A percentile compares a stretch with the other conserved stretches of the same genome.
phyloP scores from a whole-genome alignment of 495 filamentous ascomycete genomes.

The Delitschia confertaspora region DNA sequence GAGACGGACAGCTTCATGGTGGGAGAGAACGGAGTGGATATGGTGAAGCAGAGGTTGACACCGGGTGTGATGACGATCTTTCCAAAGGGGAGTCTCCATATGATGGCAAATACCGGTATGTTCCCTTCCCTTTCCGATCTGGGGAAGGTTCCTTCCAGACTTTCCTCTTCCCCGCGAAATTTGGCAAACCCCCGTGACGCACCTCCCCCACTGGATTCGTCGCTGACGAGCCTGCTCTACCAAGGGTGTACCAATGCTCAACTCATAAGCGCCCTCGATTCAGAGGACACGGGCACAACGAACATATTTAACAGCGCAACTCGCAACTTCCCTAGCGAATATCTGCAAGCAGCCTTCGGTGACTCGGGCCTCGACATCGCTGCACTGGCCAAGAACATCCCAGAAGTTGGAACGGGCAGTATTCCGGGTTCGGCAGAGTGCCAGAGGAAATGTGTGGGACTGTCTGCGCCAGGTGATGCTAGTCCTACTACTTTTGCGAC shows the following conservation, averaged over 20 bases:
- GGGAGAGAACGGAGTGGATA: conserved; percentile 36
- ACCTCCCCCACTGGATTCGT: not conserved
- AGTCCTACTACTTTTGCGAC: too few species aligned
- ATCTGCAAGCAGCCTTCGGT: conserved; percentile 33
- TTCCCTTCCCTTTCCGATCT: too few species aligned
- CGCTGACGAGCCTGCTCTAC: not conserved
- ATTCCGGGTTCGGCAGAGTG: conserved; percentile 32
- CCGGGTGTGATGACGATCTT: conserved; percentile 44
- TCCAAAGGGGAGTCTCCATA: conserved; percentile 41
- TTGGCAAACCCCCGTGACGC: not conserved
- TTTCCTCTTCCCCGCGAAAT: not conserved
- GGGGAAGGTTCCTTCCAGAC: too few species aligned
- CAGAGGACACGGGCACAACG: conserved; percentile 33
- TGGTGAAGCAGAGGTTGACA: conserved; percentile 30
- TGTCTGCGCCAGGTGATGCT: too few species aligned
- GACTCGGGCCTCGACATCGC: conserved; percentile 13
- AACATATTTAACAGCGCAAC: conserved; percentile 35
- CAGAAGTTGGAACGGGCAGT: conserved; percentile 31
- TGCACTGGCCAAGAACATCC: conserved; percentile 15
- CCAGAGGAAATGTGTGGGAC: conserved; percentile 17
- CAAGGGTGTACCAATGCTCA: conserved; percentile 35
- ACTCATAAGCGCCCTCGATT: conserved; percentile 33
- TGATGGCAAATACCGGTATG: conserved; percentile 43
- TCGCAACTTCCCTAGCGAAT: conserved; percentile 28
- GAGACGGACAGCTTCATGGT: conserved; percentile 39